Evolutionary conservation across 257 asterid species (phyloP).

Genomic region (Capsicum chinense): DNA sequence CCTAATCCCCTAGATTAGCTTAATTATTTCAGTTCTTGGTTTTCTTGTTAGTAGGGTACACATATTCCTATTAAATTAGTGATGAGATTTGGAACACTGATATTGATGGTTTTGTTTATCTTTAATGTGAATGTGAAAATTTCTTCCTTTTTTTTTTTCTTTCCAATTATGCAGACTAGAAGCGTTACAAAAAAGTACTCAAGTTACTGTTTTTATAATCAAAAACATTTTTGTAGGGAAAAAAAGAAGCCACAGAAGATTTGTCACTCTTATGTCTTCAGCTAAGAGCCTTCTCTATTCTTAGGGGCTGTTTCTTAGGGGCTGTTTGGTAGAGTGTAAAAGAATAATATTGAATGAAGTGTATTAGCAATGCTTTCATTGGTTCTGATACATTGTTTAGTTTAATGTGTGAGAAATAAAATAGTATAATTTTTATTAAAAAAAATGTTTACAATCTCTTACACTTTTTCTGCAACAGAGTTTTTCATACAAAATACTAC

Average conservation of each 20-base stretch:
- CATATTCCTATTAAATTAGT: background rate
- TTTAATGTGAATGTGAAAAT: background rate
- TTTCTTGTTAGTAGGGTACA: background rate
- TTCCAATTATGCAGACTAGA: background rate
- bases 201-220: background rate
- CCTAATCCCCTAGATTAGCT: constrained; percentile 3
- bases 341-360: too few species aligned
- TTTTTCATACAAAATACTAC: too few species aligned
- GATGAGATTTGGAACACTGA: background rate
- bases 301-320: background rate
- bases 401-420: too few species aligned
- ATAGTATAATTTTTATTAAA: too few species aligned
- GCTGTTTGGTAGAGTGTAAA: too few species aligned
- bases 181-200: background rate
- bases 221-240: background rate
- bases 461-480: too few species aligned
- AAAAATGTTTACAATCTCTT: too few species aligned
- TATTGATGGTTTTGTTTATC: background rate
- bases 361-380: too few species aligned
- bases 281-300: background rate
- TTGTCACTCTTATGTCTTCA: background rate
- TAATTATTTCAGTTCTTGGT: background rate
- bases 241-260: background rate
- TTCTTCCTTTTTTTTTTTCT: background rate
- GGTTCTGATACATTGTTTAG: too few species aligned